Base-by-base conservation (phyloP, 306 rosid species). In the Vigna trinervia region DNA sequence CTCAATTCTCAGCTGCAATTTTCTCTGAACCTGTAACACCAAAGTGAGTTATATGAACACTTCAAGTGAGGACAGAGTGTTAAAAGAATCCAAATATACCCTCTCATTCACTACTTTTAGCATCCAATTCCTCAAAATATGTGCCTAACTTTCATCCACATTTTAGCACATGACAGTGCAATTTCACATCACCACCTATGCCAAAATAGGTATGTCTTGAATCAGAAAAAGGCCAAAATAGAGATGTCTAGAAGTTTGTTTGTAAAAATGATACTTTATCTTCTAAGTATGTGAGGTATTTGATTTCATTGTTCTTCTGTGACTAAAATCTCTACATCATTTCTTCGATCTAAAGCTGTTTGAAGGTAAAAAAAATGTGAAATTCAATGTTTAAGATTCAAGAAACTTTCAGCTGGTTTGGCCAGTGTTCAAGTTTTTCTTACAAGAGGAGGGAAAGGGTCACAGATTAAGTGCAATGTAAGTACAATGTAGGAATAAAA, bases 11-110 rank as follows among this genome's bases (percentile, higher is more conserved):
- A 81, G 59, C 69, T 83, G 93, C 20, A 89, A 50, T 30, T 74
- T 80, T 58, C 87, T 71, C 79, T 89, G 93, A 61, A 79, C 72
- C 93, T 89, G 83, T n/a, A 60, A 17, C 76, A 75, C 30, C 19
- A 59, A 79, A 75, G 13, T 19, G 39, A 58, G 30, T 51, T 46
- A 57, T 73, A 39, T 20, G 30, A 83, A 38, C 39, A 56, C 14
- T 2, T 63, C 30, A 69, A 75, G 61, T 63, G 20, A 45, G 63
- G 68, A 73, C 39, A 58, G 2, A 68, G 15, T 14, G 34, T 15
- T 17, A 10, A 17, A 28, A 62, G 59, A 65, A 78, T 41, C 32
- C 39, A 26, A 23, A 30, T 69, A 76, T 30, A 13, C 30, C 67
- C 30, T 43, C 56, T 28, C 14, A 26, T 77, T 28, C 58, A 66